Evolutionary conservation across 2,329 filamentous ascomycete genomes (phyloP).

Genomic region (Lasiodiplodia sp.): DNA sequence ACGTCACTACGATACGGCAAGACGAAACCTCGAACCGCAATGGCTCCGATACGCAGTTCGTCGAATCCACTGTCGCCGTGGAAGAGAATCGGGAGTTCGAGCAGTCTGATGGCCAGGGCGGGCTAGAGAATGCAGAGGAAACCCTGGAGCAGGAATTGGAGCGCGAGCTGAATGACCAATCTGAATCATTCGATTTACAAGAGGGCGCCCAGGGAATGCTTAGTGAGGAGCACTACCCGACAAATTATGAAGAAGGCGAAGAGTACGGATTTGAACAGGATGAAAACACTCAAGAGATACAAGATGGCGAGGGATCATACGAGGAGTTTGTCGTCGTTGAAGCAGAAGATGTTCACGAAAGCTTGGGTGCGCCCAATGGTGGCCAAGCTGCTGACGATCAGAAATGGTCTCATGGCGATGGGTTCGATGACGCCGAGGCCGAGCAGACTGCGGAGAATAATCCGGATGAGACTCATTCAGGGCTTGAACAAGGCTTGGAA

Average conservation of each 20-base stretch:
- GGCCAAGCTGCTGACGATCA: neutral
- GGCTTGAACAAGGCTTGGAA: slow-evolving; percentile 25
- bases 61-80: neutral
- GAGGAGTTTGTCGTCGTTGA: slow-evolving; percentile 26
- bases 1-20: neutral
- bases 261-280: slow-evolving; percentile 13
- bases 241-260: slow-evolving; percentile 5
- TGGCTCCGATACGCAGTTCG: neutral
- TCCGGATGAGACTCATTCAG: slow-evolving; percentile 27
- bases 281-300: slow-evolving; percentile 9
- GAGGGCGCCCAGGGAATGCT: neutral
- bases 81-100: neutral
- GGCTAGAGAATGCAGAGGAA: slow-evolving; percentile 3
- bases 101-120: neutral
- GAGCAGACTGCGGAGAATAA: slow-evolving; percentile 28
- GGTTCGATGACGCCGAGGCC: slow-evolving; percentile 24
- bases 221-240: neutral
- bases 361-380: neutral
- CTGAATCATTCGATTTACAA: neutral
- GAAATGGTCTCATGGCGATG: neutral
- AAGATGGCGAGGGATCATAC: neutral
- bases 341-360: slow-evolving; percentile 14
- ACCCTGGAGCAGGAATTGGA: slow-evolving; percentile 12
- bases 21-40: neutral
- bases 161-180: slow-evolving; percentile 14